phyloP scores from a whole-genome alignment of 306 rosid species.

The Cucumis melo region DNA sequence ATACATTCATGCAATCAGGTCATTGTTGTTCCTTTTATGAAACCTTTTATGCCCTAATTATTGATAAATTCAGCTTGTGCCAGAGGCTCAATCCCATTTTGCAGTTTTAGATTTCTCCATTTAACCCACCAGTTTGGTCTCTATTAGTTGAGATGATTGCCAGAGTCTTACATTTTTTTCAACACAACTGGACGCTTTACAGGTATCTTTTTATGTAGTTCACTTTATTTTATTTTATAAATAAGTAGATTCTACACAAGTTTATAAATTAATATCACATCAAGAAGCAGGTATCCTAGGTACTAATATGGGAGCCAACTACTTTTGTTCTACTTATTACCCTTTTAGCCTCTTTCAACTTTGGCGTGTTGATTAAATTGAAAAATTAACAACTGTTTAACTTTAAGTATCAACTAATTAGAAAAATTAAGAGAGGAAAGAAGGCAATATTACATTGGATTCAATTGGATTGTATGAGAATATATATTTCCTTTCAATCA shows the following conservation, averaged over 20 bases:
- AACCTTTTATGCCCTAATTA: background rate
- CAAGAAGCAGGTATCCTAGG: background rate
- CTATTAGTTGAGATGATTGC: too few species aligned
- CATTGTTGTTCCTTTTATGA: background rate
- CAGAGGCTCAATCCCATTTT: background rate
- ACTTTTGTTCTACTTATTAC: background rate
- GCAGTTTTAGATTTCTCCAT: background rate
- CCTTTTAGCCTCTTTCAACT: background rate
- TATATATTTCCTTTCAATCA: background rate
- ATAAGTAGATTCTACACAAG: background rate
- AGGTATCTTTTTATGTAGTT: background rate
- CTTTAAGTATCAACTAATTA: too few species aligned
- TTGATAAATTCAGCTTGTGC: background rate
- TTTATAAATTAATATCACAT: background rate
- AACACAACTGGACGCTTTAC: background rate
- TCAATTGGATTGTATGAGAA: background rate
- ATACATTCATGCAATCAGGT: slow-evolving; percentile 4
- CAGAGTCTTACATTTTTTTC: background rate
- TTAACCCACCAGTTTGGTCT: too few species aligned
- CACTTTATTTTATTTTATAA: background rate
- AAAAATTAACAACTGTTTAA: background rate
- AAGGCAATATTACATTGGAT: background rate
- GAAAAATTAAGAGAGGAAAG: background rate
- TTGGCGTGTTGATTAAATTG: background rate
- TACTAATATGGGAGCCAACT: background rate